These are phyloP conservation scores for Neurospora hispaniola DNA, from an alignment of 495 filamentous ascomycete genomes.

Conservation along the genomic window DNA sequence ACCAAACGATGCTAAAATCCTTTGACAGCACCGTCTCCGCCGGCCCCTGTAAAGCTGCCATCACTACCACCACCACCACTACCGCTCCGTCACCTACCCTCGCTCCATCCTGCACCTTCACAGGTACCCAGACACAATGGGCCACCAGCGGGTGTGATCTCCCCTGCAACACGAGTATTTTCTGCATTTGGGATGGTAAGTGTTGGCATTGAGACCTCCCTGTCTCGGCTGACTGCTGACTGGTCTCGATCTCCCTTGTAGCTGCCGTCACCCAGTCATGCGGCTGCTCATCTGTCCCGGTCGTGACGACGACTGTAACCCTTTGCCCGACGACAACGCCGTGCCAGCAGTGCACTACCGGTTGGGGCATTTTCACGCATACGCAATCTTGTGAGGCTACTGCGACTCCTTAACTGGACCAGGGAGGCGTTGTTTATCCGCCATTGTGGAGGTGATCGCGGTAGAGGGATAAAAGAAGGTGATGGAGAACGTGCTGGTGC, in stretches of 20 bases:
- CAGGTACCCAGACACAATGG: constrained; percentile 3
- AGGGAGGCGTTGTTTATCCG: background rate
- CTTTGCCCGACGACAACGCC: constrained; percentile 12
- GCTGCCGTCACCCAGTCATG: constrained; percentile 10
- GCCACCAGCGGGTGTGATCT: constrained; percentile 7
- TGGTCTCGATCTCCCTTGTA: background rate
- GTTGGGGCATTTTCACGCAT: constrained; percentile 1
- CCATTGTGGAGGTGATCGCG: background rate
- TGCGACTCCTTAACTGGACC: background rate
- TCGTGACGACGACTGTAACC: constrained; percentile 11
- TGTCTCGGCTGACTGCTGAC: background rate
- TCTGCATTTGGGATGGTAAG: constrained; percentile 7
- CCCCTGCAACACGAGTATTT: background rate
- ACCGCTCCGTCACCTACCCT: background rate
- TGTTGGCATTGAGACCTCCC: background rate
- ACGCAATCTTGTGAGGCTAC: background rate
- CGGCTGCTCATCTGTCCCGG: constrained; percentile 10
- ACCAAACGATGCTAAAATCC: background rate
- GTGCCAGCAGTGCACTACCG: constrained; percentile 9
- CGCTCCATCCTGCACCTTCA: constrained; percentile 5
- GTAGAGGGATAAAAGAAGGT: background rate
- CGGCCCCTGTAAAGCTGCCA: background rate
- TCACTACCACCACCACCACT: background rate
- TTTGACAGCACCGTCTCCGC: background rate
- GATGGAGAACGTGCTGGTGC: background rate